Base-by-base conservation (phyloP, 2,329 filamentous ascomycete genomes). In the Cladosporium sp. region DNA sequence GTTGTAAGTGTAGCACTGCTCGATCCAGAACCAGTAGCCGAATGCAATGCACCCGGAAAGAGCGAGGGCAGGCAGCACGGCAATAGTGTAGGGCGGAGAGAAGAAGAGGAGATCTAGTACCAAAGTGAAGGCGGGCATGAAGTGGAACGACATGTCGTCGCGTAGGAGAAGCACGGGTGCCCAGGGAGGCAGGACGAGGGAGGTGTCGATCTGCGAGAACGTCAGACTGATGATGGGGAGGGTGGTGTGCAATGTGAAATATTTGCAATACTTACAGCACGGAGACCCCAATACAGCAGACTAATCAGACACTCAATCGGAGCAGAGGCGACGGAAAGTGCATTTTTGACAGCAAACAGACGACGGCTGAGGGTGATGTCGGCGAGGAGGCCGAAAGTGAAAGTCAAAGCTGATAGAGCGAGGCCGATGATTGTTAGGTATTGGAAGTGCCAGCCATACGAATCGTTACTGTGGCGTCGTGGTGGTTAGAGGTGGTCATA, bases 371-470 rank as follows among this genome's bases (percentile, higher is more conserved):
- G 70, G 0, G 84, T 84, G 8, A 90, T 65, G 70, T 92, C 88
- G 55, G 88, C 85, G 37, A 87, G 69, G 4, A 88, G 74, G 3
- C 83, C 89, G 25, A 82, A 73, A 51, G 73, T 65, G 70, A 90
- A 90, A 52, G 85, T 87, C 47, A 80, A 64, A 11, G 83, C 78
- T 0, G 87, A 81, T 22, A 88, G 75, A 1, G 80, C 76, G 43
- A 91, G 80, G 25, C 87, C 88, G 59, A 91, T 82, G 68, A 90
- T 90, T 64, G 88, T 92, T 34, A 92, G 80, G 67, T 88, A 90
- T 71, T 89, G 86, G 62, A 86, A 82, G 68, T 88, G 82, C 74
- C 87, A 86, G 59, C 88, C 88, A 66, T 87, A 89, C 1, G 84
- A 79, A 0, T 78, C 74, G 52, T 81, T 81, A 19, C 54, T 56